phyloP scores from a whole-genome alignment of 352 stramenopile genomes.

The Phytopythium montanum region DNA sequence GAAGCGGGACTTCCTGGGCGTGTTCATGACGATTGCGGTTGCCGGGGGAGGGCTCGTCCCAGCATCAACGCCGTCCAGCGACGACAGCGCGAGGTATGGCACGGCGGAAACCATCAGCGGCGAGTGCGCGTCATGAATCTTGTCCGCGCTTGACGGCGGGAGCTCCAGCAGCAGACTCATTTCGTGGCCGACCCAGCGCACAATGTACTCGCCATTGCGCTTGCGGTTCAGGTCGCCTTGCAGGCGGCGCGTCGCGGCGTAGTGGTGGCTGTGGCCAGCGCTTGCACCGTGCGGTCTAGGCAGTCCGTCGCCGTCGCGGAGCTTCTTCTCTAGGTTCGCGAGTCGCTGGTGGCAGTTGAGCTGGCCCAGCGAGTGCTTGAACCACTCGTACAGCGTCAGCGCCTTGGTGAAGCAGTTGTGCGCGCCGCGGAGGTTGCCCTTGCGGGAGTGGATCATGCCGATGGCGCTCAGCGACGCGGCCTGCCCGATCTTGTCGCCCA shows the following conservation, averaged over 20 bases:
- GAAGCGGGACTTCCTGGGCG: slow-evolving; percentile 53
- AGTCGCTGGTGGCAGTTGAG: slow-evolving; percentile 80
- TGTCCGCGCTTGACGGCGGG: slow-evolving; percentile 33
- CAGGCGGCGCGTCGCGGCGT: slow-evolving; percentile 62
- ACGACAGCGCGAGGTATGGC: not conserved
- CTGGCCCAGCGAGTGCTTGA: slow-evolving; percentile 72
- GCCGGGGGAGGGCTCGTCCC: not conserved
- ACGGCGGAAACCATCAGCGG: slow-evolving; percentile 13
- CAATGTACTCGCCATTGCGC: slow-evolving; percentile 74
- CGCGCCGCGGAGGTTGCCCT: slow-evolving; percentile 67
- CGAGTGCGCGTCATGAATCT: slow-evolving; percentile 41
- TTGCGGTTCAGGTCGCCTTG: slow-evolving; percentile 84
- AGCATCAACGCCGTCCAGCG: not conserved
- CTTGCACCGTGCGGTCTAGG: slow-evolving; percentile 50
- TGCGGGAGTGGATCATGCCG: slow-evolving; percentile 78
- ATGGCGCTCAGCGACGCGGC: slow-evolving; percentile 71
- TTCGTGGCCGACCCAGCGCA: slow-evolving; percentile 80
- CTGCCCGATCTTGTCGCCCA: slow-evolving; percentile 73
- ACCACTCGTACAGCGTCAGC: slow-evolving; percentile 80
- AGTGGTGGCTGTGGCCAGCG: slow-evolving; percentile 71
- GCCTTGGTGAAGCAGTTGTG: slow-evolving; percentile 83
- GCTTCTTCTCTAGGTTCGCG: slow-evolving; percentile 82
- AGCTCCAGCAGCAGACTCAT: slow-evolving; percentile 78
- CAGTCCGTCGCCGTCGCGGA: slow-evolving; percentile 63
- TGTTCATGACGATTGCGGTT: slow-evolving; percentile 34